Conservation (phyloP, 2,329 filamentous ascomycete species). For the Dothistroma pini region DNA sequence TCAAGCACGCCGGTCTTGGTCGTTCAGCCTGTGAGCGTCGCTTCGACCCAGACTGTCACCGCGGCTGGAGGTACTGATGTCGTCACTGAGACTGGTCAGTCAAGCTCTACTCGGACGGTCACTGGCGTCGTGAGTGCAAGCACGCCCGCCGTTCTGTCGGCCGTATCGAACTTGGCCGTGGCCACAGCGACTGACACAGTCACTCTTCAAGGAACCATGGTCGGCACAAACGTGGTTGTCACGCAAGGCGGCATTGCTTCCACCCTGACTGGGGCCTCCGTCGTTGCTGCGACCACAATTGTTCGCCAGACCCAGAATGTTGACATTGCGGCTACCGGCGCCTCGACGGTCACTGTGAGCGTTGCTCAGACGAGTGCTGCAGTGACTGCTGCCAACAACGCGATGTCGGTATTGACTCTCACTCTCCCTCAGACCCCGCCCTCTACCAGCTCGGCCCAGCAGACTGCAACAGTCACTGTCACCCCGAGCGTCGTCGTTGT, state of each 20-base stretch:
- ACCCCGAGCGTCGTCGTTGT: not conserved
- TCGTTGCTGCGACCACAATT: not conserved
- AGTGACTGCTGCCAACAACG: not conserved
- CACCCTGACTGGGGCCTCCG: not conserved
- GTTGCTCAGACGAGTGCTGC: not conserved
- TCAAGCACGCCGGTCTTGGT: not conserved
- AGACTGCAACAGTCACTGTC: not conserved
- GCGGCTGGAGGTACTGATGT: not conserved
- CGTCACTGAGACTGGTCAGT: not conserved
- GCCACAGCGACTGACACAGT: not conserved
- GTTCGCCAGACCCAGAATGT: not conserved
- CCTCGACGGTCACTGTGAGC: not conserved
- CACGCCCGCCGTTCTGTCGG: not conserved
- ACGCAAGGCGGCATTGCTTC: not conserved
- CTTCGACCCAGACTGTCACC: not conserved
- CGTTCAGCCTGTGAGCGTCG: not conserved
- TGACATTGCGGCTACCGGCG: not conserved
- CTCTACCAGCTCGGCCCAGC: too few relatives aligned
- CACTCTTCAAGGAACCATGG: not conserved
- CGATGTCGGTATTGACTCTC: not conserved
- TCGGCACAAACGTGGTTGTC: not conserved
- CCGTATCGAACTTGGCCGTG: not conserved
- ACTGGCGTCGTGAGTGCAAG: not conserved
- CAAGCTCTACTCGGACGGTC: not conserved
- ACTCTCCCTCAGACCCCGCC: not conserved